phyloP scores from a whole-genome alignment of 2,329 filamentous ascomycete genomes.

The Fusarium incarnatum region DNA sequence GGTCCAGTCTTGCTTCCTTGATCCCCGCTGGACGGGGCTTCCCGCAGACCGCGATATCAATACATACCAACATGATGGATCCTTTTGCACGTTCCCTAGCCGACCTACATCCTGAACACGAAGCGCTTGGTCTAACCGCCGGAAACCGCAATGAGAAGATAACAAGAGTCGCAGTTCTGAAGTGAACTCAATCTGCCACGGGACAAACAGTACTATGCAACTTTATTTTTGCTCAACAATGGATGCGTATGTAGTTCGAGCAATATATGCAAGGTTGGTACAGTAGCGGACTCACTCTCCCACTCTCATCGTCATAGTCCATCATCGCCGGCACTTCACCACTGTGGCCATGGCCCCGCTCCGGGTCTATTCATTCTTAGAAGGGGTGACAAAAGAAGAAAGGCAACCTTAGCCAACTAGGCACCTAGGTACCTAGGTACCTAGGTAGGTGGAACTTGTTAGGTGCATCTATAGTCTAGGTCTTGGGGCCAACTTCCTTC shows the following conservation, averaged over 20 bases:
- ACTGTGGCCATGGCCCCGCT: slow-evolving; percentile 11
- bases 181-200: slow-evolving; percentile 1
- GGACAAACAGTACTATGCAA: neutral
- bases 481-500: slow-evolving; percentile 10
- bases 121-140: neutral
- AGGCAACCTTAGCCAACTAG: neutral
- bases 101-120: neutral
- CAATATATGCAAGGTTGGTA: slow-evolving; percentile 6
- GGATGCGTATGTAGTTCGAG: neutral
- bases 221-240: neutral
- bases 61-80: neutral
- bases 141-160: neutral
- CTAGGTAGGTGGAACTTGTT: slow-evolving; percentile 5
- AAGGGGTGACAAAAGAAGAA: slow-evolving; percentile 21
- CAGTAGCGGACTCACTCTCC: slow-evolving; percentile 1
- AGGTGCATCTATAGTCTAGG: slow-evolving; percentile 13
- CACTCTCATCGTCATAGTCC: slow-evolving; percentile 30
- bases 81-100: neutral
- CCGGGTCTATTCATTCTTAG: slow-evolving; percentile 3
- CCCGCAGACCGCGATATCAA: slow-evolving; percentile 9
- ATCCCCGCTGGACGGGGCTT: slow-evolving; percentile 21
- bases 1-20: slow-evolving; percentile 1
- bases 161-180: neutral
- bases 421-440: too few species aligned
- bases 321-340: slow-evolving; percentile 31